Evolutionary conservation across 2,329 filamentous ascomycete genomes (phyloP).

Genomic region (Leptodontidium sp.): DNA sequence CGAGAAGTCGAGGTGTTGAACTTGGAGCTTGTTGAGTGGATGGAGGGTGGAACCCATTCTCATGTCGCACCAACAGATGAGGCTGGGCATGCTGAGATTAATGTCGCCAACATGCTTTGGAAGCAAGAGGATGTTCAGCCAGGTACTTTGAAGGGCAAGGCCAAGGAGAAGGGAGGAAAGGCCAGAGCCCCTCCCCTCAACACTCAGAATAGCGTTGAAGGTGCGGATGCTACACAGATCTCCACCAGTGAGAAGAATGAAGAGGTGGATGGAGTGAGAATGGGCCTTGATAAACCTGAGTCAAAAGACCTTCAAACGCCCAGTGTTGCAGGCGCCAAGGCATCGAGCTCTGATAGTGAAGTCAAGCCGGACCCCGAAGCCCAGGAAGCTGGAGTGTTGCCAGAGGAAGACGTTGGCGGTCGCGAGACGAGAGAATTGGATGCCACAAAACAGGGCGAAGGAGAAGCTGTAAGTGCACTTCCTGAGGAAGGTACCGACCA

Average conservation of each 20-base stretch:
- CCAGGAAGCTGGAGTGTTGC: not conserved
- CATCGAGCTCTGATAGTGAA: not conserved
- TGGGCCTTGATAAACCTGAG: not conserved
- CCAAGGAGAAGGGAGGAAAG: slow-evolving; percentile 11
- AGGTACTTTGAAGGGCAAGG: slow-evolving; percentile 15
- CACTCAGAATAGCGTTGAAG: not conserved
- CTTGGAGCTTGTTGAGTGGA: slow-evolving; percentile 84
- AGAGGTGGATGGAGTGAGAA: not conserved
- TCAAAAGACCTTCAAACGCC: not conserved
- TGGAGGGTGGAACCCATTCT: slow-evolving; percentile 80
- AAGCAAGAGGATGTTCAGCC: slow-evolving; percentile 60
- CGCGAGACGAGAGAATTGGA: too few relatives aligned
- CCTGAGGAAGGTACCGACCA: slow-evolving; percentile 14
- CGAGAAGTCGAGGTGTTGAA: slow-evolving; percentile 80
- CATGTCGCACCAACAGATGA: slow-evolving; percentile 84
- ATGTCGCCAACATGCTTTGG: slow-evolving; percentile 77
- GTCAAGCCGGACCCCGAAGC: not conserved
- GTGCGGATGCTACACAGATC: not conserved
- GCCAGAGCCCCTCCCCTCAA: not conserved
- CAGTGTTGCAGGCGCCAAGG: not conserved
- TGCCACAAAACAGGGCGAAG: not conserved
- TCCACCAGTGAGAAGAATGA: not conserved
- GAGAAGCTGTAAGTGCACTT: not conserved
- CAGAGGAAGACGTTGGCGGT: not conserved
- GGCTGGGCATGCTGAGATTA: slow-evolving; percentile 77